Percentiles rank a stretch among this genome's conserved stretches.
Conservation (phyloP, 2,329 filamentous ascomycete genomes). For the Ceratocystis ficicola region DNA sequence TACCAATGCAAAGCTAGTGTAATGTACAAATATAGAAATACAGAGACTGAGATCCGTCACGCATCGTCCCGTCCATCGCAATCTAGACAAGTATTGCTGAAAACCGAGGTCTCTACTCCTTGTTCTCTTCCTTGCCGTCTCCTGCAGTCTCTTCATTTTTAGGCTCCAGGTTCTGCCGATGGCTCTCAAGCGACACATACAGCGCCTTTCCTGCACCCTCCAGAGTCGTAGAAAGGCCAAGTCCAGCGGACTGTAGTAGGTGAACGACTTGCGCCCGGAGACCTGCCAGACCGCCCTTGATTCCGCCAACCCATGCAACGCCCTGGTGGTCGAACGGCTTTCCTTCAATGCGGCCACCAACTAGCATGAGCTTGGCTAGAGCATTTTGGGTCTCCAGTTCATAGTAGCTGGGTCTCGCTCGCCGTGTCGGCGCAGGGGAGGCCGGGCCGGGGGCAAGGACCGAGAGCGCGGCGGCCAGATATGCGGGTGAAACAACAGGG, state of each 20-base stretch:
- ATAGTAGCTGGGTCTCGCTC: conserved; percentile 66
- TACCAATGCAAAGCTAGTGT: not conserved
- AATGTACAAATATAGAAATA: conserved; percentile 4
- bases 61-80: not conserved
- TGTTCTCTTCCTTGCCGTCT: not conserved
- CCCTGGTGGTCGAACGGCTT: conserved; percentile 68
- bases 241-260: conserved; percentile 68
- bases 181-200: conserved; percentile 77
- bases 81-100: not conserved
- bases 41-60: not conserved
- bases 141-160: conserved; percentile 32
- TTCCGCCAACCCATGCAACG: conserved; percentile 53
- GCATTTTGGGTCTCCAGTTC: conserved; percentile 68
- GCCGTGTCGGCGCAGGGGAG: conserved; percentile 68
- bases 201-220: conserved; percentile 70
- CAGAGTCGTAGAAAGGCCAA: conserved; percentile 63
- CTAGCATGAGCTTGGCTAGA: conserved; percentile 71
- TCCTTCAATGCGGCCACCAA: conserved; percentile 79
- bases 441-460: conserved; percentile 60
- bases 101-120: conserved; percentile 10
- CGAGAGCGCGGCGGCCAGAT: conserved; percentile 68
- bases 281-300: conserved; percentile 68
- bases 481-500: conserved; percentile 68
- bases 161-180: conserved; percentile 62
- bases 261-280: conserved; percentile 69